Conservation (phyloP, 2,329 filamentous ascomycete genomes). For the Beauveria sp. region DNA sequence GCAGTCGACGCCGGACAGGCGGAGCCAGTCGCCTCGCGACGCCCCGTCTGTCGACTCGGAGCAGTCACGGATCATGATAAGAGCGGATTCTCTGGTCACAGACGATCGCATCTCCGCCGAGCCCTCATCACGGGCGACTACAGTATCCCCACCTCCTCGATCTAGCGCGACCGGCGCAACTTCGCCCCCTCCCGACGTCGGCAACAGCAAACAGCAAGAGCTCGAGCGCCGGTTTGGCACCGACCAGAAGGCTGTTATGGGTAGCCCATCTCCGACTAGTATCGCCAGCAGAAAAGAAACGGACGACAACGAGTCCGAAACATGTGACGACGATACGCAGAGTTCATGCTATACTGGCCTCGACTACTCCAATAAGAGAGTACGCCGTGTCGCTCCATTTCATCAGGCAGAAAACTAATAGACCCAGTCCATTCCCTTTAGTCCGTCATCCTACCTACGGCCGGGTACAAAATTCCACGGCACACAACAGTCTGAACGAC, state of each 20-base stretch:
- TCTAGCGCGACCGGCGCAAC: conserved; percentile 26
- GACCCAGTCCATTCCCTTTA: conserved; percentile 62
- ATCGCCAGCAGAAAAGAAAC: neutral
- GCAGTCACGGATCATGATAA: conserved; percentile 14
- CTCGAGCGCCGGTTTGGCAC: neutral
- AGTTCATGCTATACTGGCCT: conserved; percentile 5
- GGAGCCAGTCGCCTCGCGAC: conserved; percentile 2
- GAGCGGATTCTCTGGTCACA: conserved; percentile 20
- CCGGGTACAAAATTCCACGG: conserved; percentile 84
- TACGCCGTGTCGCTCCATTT: conserved; percentile 26
- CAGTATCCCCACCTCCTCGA: conserved; percentile 36
- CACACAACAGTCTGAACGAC: conserved; percentile 86
- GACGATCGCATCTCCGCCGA: conserved; percentile 21
- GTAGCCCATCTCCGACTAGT: neutral
- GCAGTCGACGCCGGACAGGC: conserved; percentile 9
- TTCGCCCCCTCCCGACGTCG: conserved; percentile 25
- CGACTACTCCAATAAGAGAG: conserved; percentile 35
- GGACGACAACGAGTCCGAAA: neutral
- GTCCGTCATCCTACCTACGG: conserved; percentile 79
- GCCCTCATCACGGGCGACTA: conserved; percentile 31
- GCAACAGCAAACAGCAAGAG: conserved; percentile 25
- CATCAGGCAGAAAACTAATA: conserved; percentile 11
- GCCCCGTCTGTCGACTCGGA: conserved; percentile 3
- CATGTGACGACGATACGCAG: neutral
- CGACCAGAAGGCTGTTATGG: neutral